Evolutionary conservation across 345 rosid species (phyloP).

Genomic region (Eucalyptus regnans): DNA sequence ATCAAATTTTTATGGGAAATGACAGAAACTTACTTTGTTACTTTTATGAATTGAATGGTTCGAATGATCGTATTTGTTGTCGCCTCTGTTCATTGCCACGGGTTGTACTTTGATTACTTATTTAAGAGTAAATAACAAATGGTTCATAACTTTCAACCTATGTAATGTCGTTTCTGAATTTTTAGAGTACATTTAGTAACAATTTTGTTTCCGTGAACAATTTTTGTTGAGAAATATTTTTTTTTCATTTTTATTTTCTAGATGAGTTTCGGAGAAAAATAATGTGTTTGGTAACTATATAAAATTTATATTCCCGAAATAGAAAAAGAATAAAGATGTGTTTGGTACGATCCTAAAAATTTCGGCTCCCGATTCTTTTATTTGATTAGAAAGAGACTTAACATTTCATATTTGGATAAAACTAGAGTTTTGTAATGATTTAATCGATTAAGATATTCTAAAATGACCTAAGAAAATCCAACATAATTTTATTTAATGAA

Average conservation of each 20-base stretch:
- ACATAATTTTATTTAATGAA: too few species aligned
- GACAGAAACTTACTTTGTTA: not conserved
- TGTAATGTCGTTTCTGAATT: too few species aligned
- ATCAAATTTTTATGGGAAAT: not conserved
- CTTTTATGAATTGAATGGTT: not conserved
- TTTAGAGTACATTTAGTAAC: fast-evolving
- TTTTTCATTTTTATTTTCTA: fast-evolving
- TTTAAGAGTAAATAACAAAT: too few species aligned
- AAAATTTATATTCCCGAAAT: fast-evolving
- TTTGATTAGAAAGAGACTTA: too few species aligned
- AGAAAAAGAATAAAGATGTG: too few species aligned
- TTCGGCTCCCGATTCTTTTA: fast-evolving
- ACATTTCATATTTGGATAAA: too few species aligned
- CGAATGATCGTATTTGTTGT: not conserved
- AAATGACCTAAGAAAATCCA: too few species aligned
- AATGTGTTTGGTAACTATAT: fast-evolving
- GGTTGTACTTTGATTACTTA: not conserved
- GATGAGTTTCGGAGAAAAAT: fast-evolving
- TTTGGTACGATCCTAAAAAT: fast-evolving
- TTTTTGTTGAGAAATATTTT: fast-evolving
- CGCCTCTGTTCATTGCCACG: fast-evolving
- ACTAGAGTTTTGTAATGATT: fast-evolving
- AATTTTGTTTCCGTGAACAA: too few species aligned
- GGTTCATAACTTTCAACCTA: too few species aligned
- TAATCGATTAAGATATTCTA: too few species aligned